phyloP scores from a whole-genome alignment of 768 basidiomycete genomes.

The Mycena floridula region DNA sequence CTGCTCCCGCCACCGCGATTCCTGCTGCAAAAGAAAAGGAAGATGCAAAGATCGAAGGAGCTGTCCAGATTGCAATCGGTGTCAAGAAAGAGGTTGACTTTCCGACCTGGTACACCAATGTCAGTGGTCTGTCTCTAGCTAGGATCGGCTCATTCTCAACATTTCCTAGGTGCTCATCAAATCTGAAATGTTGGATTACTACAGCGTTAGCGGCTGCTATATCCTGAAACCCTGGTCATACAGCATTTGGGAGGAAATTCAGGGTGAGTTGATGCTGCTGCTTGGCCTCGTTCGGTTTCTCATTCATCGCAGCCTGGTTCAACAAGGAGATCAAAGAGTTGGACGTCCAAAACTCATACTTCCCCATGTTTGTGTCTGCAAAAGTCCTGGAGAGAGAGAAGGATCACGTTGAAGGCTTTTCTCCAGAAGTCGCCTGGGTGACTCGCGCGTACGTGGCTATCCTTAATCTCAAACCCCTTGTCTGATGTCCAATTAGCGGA shows the following conservation, averaged over 20 bases:
- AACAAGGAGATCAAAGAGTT: slow-evolving; percentile 87
- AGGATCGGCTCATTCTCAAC: slow-evolving; percentile 5
- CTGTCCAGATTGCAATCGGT: slow-evolving; percentile 88
- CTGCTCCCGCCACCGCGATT: slow-evolving; percentile 31
- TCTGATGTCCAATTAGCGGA: slow-evolving; percentile 57
- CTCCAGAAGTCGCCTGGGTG: slow-evolving; percentile 99
- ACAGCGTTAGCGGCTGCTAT: slow-evolving; percentile 97
- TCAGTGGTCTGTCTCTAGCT: slow-evolving; percentile 29
- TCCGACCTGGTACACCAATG: slow-evolving; percentile 89
- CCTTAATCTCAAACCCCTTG: slow-evolving; percentile 1
- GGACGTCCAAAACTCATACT: slow-evolving; percentile 95
- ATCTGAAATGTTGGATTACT: slow-evolving; percentile 98
- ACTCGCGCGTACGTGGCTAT: slow-evolving; percentile 78
- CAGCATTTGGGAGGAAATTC: slow-evolving; percentile 95
- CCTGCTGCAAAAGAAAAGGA: slow-evolving; percentile 53
- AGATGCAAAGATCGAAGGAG: slow-evolving; percentile 78
- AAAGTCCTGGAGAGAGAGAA: slow-evolving; percentile 95
- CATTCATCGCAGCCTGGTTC: slow-evolving; percentile 91
- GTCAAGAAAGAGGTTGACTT: slow-evolving; percentile 97
- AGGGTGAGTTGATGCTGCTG: slow-evolving; percentile 44
- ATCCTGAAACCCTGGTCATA: slow-evolving; percentile 98
- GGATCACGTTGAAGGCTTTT: slow-evolving; percentile 98
- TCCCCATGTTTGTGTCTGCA: slow-evolving; percentile 96
- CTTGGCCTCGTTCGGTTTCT: not conserved
- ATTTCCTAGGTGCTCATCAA: slow-evolving; percentile 89